Evolutionary conservation across 345 rosid species (phyloP), one percentile per base, ranked within the genome.

Genomic region (Brassica juncea): DNA sequence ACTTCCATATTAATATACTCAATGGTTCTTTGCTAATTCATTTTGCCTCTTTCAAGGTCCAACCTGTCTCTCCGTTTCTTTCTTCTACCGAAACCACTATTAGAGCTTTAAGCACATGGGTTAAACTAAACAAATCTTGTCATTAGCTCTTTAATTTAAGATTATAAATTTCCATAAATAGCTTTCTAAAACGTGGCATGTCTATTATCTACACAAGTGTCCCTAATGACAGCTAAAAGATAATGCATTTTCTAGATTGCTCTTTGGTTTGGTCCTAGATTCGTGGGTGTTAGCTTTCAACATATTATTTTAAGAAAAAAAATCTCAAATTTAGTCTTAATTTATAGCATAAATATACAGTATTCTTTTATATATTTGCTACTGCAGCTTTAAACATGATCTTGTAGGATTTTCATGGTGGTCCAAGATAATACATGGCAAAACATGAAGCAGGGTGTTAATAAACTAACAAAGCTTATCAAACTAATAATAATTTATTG

Each of bases 61-160:
- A 78, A 75, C 81, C 84, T 77, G 85, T 82, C 82, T 80, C 75
- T 69, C 30, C 67, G 60, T 77, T 62, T 65, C 32, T 57, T 52
- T 32, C 64, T 61, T 0, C 31, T 63, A 64, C 72, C 39, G 35
- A 59, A 70, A 49, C 52, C 67, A 37, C 79, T 68, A 63, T 71
- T 66, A 68, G 77, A 64, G 77, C 89, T 84, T 87, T 82, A 80
- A 61, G 89, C 95, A 89, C 91, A 87, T 87, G 19, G 90, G 60
- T 66, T 61, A 12, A 83, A 78, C 70, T 2, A 73, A 42, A 70
- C 73, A 70, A 75, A 76, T 71, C 49, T 80, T 74, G 73, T 76
- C 72, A 78, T 66, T 78, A 35, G 21, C 47, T 7, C 25, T 25
- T 78, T 19, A 32, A 47, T 31, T 19, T 37, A 34, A 5, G 9